Percentiles rank a stretch among this genome's conserved stretches.
These are phyloP conservation scores for Coccomyxa sp. DNA, from an alignment of 139 green algal genomes.

Conservation along the genomic window DNA sequence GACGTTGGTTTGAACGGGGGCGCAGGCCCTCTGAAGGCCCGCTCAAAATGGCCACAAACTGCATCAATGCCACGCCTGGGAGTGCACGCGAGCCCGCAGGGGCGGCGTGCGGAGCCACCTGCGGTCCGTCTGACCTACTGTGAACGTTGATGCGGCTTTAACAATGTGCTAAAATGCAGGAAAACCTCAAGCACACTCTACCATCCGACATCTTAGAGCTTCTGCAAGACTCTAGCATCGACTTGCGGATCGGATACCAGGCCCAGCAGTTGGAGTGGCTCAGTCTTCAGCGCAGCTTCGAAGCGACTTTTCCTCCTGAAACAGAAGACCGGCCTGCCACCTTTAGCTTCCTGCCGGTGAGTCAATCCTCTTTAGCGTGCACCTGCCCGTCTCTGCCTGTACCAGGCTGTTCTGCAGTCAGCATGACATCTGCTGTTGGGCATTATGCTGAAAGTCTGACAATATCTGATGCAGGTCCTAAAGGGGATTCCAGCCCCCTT, in stretches of 20 bases:
- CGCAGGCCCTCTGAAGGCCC: not conserved
- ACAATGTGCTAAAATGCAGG: slow-evolving; percentile 16
- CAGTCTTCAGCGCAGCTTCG: slow-evolving; percentile 9
- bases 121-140: not conserved
- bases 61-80: too few relatives aligned
- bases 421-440: too few relatives aligned
- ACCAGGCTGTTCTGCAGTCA: too few relatives aligned
- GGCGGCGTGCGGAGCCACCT: too few relatives aligned
- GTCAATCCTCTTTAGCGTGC: not conserved
- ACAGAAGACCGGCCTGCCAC: slow-evolving; percentile 4
- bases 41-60: too few relatives aligned
- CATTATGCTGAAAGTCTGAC: too few relatives aligned
- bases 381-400: too few relatives aligned
- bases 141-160: not conserved
- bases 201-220: slow-evolving; percentile 9
- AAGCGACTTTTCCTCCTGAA: slow-evolving; percentile 9
- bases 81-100: too few relatives aligned
- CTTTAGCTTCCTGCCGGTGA: slow-evolving; percentile 14
- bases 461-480: slow-evolving; percentile 22
- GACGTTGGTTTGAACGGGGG: not conserved
- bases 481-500: slow-evolving; percentile 55
- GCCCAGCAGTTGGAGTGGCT: slow-evolving; percentile 19
- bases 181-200: slow-evolving; percentile 33
- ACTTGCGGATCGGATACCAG: slow-evolving; percentile 24
- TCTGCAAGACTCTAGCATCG: slow-evolving; percentile 14